Percentiles rank a stretch among this genome's conserved stretches.
Evolutionary conservation across 495 filamentous ascomycete genomes (phyloP).

Genomic region (Aspergillus diversus): DNA sequence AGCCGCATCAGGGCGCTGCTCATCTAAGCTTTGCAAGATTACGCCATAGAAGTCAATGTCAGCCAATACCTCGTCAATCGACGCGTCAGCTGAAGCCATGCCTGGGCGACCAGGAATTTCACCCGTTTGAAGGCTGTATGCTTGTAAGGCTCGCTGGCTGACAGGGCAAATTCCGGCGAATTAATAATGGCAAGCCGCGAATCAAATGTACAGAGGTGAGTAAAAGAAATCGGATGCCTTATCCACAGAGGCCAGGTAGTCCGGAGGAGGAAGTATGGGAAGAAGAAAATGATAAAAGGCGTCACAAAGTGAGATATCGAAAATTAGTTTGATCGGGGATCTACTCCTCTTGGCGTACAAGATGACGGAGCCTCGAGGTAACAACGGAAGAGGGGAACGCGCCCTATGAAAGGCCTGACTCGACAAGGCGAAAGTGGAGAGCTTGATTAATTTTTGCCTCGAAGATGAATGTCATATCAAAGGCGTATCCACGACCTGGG

Average conservation of each 20-base stretch:
- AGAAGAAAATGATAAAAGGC: not conserved
- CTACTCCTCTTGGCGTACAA: not conserved
- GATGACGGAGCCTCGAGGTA: not conserved
- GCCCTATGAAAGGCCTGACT: not conserved
- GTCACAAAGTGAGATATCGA: not conserved
- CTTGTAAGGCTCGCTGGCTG: conserved; percentile 1
- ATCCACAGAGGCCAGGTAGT: not conserved
- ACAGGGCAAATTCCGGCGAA: not conserved
- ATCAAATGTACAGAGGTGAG: not conserved
- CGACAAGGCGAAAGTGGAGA: not conserved
- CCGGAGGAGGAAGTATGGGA: not conserved
- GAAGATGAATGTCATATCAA: not conserved
- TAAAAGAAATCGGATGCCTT: not conserved
- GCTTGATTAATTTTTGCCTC: no score
- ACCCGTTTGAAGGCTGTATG: conserved; percentile 2
- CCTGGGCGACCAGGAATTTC: conserved; percentile 9
- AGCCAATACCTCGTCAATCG: conserved; percentile 35
- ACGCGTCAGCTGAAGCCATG: conserved; percentile 24
- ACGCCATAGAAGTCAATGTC: conserved; percentile 44
- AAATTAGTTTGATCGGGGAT: not conserved
- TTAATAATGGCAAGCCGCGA: not conserved
- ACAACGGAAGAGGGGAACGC: not conserved
- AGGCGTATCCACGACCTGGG: not conserved
- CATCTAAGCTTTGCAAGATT: conserved; percentile 43
- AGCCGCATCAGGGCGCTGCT: conserved; percentile 30